phyloP scores from a whole-genome alignment of 2,329 filamentous ascomycete species.

The Ascocoryne sarcoides region DNA sequence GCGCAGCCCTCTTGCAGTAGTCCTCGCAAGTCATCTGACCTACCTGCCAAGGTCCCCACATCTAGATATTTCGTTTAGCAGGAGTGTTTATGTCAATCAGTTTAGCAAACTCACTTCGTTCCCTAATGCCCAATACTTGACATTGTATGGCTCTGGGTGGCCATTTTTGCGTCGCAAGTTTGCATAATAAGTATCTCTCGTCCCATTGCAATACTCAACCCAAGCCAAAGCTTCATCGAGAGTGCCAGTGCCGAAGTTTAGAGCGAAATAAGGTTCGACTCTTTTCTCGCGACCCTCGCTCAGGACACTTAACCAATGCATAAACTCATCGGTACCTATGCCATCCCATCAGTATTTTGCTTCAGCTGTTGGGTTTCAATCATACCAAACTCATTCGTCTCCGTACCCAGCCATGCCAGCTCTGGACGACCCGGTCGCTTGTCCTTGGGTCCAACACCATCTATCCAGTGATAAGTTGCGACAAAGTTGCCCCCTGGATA shows the following conservation, averaged over 20 bases:
- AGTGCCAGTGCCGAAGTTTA: slow-evolving; percentile 74
- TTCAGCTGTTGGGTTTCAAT: not conserved
- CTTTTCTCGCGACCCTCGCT: slow-evolving; percentile 49
- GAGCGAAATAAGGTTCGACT: slow-evolving; percentile 68
- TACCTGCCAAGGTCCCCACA: slow-evolving; percentile 37
- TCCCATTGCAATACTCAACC: slow-evolving; percentile 81
- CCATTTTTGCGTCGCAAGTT: slow-evolving; percentile 72
- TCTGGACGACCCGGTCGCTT: slow-evolving; percentile 56
- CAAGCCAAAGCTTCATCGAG: slow-evolving; percentile 53
- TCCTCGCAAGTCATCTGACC: slow-evolving; percentile 47
- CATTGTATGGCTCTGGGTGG: slow-evolving; percentile 65
- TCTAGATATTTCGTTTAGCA: slow-evolving; percentile 10
- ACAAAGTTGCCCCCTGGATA: slow-evolving; percentile 82
- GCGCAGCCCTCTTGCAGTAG: slow-evolving; percentile 47
- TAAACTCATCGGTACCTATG: slow-evolving; percentile 65
- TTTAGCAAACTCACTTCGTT: slow-evolving; percentile 46
- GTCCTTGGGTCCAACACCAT: slow-evolving; percentile 68
- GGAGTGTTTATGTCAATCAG: not conserved
- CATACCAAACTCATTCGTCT: slow-evolving; percentile 67
- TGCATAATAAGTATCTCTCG: slow-evolving; percentile 70
- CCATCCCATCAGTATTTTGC: not conserved
- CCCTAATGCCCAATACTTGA: slow-evolving; percentile 81
- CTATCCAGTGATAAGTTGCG: slow-evolving; percentile 78
- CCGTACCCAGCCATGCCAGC: slow-evolving; percentile 69
- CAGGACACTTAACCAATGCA: slow-evolving; percentile 68